Conservation (phyloP, 2,329 filamentous ascomycete genomes). For the Phoma herbarum region DNA sequence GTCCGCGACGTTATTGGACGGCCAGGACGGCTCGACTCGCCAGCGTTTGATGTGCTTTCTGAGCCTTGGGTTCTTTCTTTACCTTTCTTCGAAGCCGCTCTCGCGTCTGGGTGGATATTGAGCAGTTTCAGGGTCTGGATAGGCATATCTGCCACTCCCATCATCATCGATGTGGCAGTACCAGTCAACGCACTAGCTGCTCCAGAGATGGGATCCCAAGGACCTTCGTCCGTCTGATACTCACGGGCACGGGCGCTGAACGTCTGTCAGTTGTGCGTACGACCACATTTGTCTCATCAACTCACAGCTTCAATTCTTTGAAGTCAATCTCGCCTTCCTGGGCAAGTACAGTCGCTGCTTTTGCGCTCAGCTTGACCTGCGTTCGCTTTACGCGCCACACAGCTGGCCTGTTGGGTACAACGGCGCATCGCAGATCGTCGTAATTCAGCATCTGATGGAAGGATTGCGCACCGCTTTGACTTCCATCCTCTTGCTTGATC, state of each 20-base stretch:
- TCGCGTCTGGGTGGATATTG: slow-evolving; percentile 54
- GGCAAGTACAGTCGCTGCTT: slow-evolving; percentile 50
- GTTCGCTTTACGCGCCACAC: slow-evolving; percentile 54
- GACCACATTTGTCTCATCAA: neutral
- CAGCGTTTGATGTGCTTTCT: slow-evolving; percentile 23
- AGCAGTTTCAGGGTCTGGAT: slow-evolving; percentile 62
- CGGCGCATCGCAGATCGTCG: slow-evolving; percentile 49
- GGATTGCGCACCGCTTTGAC: slow-evolving; percentile 48
- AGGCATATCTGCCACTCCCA: slow-evolving; percentile 80
- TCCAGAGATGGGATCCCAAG: slow-evolving; percentile 52
- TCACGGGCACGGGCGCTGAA: slow-evolving; percentile 50
- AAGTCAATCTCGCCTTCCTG: slow-evolving; percentile 50
- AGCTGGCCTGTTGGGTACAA: slow-evolving; percentile 44
- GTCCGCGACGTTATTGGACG: slow-evolving; percentile 25
- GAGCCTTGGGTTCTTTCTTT: slow-evolving; percentile 32
- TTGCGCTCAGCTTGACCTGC: slow-evolving; percentile 47
- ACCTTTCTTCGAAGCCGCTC: slow-evolving; percentile 34
- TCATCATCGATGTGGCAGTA: slow-evolving; percentile 80
- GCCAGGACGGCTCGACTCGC: slow-evolving; percentile 27
- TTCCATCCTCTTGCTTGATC: slow-evolving; percentile 51
- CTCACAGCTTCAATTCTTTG: slow-evolving; percentile 51
- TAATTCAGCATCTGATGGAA: slow-evolving; percentile 52
- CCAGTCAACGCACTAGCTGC: slow-evolving; percentile 80
- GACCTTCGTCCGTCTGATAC: slow-evolving; percentile 52
- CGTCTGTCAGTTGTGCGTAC: slow-evolving; percentile 18